Base-by-base conservation (phyloP, 2,329 filamentous ascomycete genomes). In the Daldinia sp. region DNA sequence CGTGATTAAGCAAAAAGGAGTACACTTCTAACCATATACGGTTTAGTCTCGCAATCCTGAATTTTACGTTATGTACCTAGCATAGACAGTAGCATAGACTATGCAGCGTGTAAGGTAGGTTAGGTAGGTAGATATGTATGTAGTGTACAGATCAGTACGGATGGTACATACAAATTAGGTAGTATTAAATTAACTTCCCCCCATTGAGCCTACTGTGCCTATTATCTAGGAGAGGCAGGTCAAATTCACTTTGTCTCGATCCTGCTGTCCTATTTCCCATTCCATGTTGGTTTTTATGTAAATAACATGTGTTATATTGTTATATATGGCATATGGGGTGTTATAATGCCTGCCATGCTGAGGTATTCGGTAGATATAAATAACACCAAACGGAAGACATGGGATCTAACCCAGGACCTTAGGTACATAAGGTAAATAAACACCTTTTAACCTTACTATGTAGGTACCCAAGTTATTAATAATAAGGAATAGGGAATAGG, bases 11-110 rank as follows among this genome's bases (percentile, higher is more conserved):
- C 51, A 50, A 28, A 10, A 15, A 10, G 10, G 10, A 18, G 30
- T 61, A 59, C 35, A n/a, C 5, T 3, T 56, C 51, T 70, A 71
- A 67, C 69, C 50, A 7, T 6, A 63, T 63, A 20, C 33, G 46
- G 67, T 59, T 60, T 67, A 63, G 67, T 53, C 46, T 39, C 55
- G 63, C 46, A 69, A 71, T 67, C 69, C 69, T 71, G 67, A 67
- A 69, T 67, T 71, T 69, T 65, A 60, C 55, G 30, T 60, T 60
- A 48, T 63, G 59, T 63, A 30, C 58, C 56, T 63, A 59, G 41
- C 56, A 23, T 23, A 23, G 20, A 60, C 28, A 7, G n/a, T 63
- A 59, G 41, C 56, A 23, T 23, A 23, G 20, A 60, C n/a, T n/a
- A 23, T 23, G 20, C 20, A 23, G 20, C 20, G 20, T 2, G 20